Percentiles rank a stretch among this genome's conserved stretches.
These are phyloP conservation scores for Moringa oleifera DNA, from an alignment of 345 rosid genomes.

Conservation along the genomic window DNA sequence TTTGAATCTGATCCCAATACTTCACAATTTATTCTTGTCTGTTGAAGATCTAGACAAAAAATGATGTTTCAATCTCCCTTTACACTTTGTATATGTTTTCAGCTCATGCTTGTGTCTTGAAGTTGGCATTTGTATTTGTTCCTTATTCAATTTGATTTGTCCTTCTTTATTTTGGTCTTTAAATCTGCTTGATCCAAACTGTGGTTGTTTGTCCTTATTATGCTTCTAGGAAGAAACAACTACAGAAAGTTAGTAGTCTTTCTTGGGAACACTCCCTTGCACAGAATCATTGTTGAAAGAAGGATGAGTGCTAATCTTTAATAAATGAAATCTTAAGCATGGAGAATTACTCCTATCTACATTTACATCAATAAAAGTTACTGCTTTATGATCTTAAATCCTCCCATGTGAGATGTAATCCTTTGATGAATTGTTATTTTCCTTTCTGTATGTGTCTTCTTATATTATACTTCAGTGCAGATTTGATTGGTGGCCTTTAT, in stretches of 20 bases:
- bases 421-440: not conserved
- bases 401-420: not conserved
- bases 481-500: constrained; percentile 10
- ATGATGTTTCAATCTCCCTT: not conserved
- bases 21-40: no score
- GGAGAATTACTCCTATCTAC: no score
- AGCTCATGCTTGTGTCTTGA: not conserved
- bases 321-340: no score
- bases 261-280: not conserved
- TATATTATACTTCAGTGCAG: not conserved
- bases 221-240: not conserved
- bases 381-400: not conserved
- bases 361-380: not conserved
- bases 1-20: no score
- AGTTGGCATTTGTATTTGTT: not conserved
- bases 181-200: not conserved
- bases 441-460: not conserved
- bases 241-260: not conserved
- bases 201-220: not conserved
- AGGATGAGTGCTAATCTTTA: not conserved
- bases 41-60: not conserved
- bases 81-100: not conserved
- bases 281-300: not conserved
- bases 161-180: no score
- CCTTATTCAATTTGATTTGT: not conserved